A percentile compares a stretch with the other conserved stretches of the same genome.
These are phyloP conservation scores for Oleoguttula mirabilis DNA, from an alignment of 495 filamentous ascomycete species.

Conservation along the genomic window DNA sequence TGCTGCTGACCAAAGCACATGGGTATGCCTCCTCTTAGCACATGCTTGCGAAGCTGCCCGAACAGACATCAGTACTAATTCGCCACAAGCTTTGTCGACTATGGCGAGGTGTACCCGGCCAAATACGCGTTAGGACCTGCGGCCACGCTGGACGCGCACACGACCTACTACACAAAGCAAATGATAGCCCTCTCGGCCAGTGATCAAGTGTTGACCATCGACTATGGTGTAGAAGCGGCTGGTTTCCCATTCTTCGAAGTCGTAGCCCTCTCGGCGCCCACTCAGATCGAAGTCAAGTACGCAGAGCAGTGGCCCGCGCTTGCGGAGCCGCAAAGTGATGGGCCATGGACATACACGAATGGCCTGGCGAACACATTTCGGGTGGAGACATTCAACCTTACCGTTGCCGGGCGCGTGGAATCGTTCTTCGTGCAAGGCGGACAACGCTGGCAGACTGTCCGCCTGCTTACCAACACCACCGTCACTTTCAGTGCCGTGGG, in stretches of 20 bases:
- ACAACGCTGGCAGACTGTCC: slow-evolving; percentile 17
- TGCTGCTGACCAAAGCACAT: too few relatives aligned
- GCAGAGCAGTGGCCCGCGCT: slow-evolving; percentile 7
- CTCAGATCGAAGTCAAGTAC: slow-evolving; percentile 17
- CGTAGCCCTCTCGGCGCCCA: background rate
- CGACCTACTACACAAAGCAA: background rate
- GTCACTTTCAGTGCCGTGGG: slow-evolving; percentile 8
- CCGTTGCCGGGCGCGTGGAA: background rate
- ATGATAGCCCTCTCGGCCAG: background rate
- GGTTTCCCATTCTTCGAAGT: slow-evolving; percentile 17
- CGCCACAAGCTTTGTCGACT: background rate
- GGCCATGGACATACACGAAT: slow-evolving; percentile 10
- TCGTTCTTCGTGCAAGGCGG: slow-evolving; percentile 17
- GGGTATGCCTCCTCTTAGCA: too few relatives aligned
- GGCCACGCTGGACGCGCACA: background rate
- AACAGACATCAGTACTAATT: too few relatives aligned
- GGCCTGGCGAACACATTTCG: slow-evolving; percentile 11
- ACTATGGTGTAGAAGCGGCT: slow-evolving; percentile 13
- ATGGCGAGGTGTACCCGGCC: background rate
- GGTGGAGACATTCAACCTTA: slow-evolving; percentile 17
- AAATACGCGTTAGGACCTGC: background rate
- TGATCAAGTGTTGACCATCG: slow-evolving; percentile 8
- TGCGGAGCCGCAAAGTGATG: slow-evolving; percentile 1
- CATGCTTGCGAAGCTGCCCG: too few relatives aligned
- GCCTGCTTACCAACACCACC: slow-evolving; percentile 14